Evolutionary conservation across 768 basidiomycete species (phyloP).

Genomic region (Kondoa malvinella): DNA sequence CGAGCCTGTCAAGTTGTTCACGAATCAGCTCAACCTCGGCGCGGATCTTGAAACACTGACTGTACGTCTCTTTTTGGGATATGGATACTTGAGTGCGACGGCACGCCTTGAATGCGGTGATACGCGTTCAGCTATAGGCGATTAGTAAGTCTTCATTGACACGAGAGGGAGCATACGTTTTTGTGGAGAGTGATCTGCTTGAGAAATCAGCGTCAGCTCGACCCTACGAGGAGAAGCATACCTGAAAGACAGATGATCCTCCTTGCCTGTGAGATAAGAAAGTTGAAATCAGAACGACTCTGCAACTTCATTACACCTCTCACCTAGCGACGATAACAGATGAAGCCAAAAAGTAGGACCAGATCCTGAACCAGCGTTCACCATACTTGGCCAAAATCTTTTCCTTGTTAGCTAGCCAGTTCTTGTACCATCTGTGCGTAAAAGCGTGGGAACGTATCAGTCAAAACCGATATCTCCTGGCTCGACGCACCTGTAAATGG

Average conservation of each 20-base stretch:
- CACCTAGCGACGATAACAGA: constrained; percentile 63
- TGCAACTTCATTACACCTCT: constrained; percentile 21
- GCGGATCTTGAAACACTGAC: constrained; percentile 5
- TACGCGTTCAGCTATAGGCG: constrained; percentile 52
- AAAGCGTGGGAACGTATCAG: not conserved
- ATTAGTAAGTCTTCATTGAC: not conserved
- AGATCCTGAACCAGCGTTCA: constrained; percentile 79
- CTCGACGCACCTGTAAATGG: constrained; percentile 38
- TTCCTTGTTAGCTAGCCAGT: constrained; percentile 82
- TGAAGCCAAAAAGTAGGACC: constrained; percentile 94
- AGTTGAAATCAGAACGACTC: constrained; percentile 2
- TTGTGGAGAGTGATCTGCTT: constrained; percentile 72
- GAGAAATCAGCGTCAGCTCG: not conserved
- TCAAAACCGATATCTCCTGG: not conserved
- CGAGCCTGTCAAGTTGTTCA: not conserved
- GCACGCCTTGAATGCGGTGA: constrained; percentile 70
- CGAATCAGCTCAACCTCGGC: not conserved
- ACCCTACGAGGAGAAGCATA: not conserved
- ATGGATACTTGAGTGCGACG: constrained; percentile 20
- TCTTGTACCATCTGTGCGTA: not conserved
- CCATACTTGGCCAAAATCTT: constrained; percentile 78
- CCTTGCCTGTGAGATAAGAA: constrained; percentile 47
- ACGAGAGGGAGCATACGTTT: constrained; percentile 38
- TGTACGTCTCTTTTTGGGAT: constrained; percentile 16
- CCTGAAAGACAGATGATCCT: constrained; percentile 75